These are phyloP conservation scores for Sonneratia alba DNA, from an alignment of 345 rosid species.

Conservation along the genomic window DNA sequence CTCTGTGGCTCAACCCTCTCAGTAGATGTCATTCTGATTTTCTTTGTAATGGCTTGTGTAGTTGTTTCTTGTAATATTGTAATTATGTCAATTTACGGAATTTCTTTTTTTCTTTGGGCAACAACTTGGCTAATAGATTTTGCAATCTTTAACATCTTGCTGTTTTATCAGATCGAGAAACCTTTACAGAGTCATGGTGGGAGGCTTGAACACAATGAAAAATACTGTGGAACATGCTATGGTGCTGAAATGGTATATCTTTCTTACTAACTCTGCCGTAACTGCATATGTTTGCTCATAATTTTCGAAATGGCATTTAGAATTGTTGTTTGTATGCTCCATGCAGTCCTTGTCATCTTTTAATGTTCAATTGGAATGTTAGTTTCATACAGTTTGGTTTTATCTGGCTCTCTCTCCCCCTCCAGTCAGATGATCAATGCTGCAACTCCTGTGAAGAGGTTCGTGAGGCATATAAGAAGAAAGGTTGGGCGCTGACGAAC, in stretches of 20 bases:
- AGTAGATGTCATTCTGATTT: not conserved
- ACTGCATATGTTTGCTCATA: not conserved
- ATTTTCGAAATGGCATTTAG: not conserved
- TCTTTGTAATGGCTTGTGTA: not conserved
- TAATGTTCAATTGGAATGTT: not conserved
- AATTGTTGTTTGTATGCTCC: no score
- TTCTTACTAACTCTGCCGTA: not conserved
- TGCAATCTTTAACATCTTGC: not conserved
- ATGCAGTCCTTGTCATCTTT: not conserved
- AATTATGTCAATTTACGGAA: not conserved
- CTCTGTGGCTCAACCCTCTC: not conserved
- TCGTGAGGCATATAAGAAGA: conserved; percentile 76
- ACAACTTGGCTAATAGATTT: no score
- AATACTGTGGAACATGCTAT: conserved; percentile 57
- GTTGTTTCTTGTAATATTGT: not conserved
- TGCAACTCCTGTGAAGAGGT: conserved; percentile 86
- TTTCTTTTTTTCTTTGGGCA: not conserved
- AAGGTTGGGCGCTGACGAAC: conserved; percentile 77
- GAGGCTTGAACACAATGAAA: conserved; percentile 57
- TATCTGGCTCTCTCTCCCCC: not conserved
- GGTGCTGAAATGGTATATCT: conserved; percentile 47
- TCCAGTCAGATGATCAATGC: conserved; percentile 68
- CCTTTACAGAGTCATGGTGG: conserved; percentile 64
- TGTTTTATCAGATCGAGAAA: conserved; percentile 35
- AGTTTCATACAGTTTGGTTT: not conserved